Percentiles rank a stretch among this genome's conserved stretches.
Evolutionary conservation across 768 basidiomycete genomes (phyloP).

Genomic region (Clavaria fumosa): DNA sequence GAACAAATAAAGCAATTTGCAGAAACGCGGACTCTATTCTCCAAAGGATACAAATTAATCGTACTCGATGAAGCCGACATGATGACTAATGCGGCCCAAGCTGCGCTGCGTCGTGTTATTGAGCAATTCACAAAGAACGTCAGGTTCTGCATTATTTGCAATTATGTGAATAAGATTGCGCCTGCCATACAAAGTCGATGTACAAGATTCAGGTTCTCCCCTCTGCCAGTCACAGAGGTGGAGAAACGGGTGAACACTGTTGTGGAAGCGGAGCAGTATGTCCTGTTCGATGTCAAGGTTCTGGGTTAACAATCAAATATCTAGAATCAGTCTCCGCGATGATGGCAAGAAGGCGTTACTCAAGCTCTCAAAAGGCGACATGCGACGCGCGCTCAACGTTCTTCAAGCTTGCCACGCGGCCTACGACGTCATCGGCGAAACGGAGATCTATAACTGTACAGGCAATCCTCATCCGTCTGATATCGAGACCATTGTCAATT

Average conservation of each 20-base stretch:
- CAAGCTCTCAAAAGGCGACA: constrained; percentile 93
- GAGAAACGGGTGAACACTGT: constrained; percentile 69
- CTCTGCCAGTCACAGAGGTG: constrained; percentile 72
- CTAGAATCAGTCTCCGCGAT: constrained; percentile 69
- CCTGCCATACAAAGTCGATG: constrained; percentile 98
- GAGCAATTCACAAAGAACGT: constrained; percentile 99
- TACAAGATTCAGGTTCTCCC: constrained; percentile 94
- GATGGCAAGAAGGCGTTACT: constrained; percentile 84
- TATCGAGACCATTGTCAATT: constrained; percentile 83
- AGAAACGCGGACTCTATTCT: constrained; percentile 80
- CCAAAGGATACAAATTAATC: constrained; percentile 94
- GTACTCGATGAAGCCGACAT: constrained; percentile 99
- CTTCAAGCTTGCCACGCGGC: constrained; percentile 97
- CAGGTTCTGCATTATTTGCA: constrained; percentile 98
- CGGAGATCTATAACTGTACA: constrained; percentile 91
- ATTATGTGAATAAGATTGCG: constrained; percentile 98
- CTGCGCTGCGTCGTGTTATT: constrained; percentile 90
- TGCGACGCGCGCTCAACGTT: constrained; percentile 92
- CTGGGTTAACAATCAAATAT: background rate
- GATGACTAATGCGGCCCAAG: constrained; percentile 98
- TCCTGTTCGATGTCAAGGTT: background rate
- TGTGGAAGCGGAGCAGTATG: constrained; percentile 73
- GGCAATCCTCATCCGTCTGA: constrained; percentile 93
- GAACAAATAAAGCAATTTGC: constrained; percentile 99
- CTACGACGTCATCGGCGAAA: constrained; percentile 77